phyloP scores from a whole-genome alignment of 106 monocot species.

The Dendrobium officinale region DNA sequence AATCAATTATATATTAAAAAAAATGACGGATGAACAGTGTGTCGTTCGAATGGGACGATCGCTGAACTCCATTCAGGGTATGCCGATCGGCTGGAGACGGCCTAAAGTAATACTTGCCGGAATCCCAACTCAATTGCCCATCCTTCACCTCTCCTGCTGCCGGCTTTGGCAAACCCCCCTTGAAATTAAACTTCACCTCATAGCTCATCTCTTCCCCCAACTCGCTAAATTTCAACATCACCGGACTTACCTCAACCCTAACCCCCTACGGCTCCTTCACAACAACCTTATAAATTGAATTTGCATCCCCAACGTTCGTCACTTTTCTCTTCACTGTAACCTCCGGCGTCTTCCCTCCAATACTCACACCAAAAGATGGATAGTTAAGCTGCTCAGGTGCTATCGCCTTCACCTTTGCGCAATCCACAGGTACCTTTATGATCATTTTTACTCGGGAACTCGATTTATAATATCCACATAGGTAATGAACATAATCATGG shows the following conservation, averaged over 20 bases:
- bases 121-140: slow-evolving; percentile 14
- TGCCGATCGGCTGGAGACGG: too few species aligned
- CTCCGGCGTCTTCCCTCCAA: neutral
- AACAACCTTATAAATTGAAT: neutral
- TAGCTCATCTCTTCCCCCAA: slow-evolving; percentile 1
- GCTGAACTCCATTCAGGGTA: too few species aligned
- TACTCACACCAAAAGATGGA: slow-evolving; percentile 1
- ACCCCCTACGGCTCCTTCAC: slow-evolving; percentile 7
- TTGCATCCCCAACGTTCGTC: slow-evolving; percentile 6
- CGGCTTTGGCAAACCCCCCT: neutral
- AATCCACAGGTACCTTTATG: neutral
- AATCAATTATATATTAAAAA: too few species aligned
- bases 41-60: too few species aligned
- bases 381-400: slow-evolving; percentile 8
- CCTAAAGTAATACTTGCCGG: slow-evolving; percentile 8
- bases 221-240: neutral
- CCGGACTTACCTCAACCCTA: neutral
- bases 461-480: slow-evolving; percentile 12
- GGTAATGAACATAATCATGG: slow-evolving; percentile 28
- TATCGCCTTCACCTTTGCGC: neutral
- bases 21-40: too few species aligned
- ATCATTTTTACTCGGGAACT: neutral
- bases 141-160: neutral
- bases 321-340: slow-evolving; percentile 1
- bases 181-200: neutral